phyloP scores from a whole-genome alignment of 1,284 basidiomycete genomes.

The Ceratobasidium sp. region DNA sequence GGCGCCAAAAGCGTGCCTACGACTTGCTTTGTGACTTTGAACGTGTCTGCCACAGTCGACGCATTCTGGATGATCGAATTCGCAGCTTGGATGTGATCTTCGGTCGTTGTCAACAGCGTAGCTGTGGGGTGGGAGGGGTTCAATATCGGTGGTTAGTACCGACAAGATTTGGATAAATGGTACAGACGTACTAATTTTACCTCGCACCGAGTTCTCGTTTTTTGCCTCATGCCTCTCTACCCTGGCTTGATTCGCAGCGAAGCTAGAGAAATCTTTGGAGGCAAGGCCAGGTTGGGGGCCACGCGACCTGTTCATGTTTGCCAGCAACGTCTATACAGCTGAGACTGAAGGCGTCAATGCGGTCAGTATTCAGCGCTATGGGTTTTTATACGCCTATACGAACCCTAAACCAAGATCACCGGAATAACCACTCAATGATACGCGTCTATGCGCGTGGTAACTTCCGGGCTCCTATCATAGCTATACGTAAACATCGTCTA shows the following conservation, averaged over 20 bases:
- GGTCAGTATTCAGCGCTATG: too few relatives aligned
- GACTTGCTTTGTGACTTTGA: slow-evolving; percentile 26
- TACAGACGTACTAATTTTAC: slow-evolving; percentile 4
- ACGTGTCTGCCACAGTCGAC: slow-evolving; percentile 4
- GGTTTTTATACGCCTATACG: too few relatives aligned
- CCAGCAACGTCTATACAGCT: too few relatives aligned
- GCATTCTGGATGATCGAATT: slow-evolving; percentile 34
- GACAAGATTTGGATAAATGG: too few relatives aligned
- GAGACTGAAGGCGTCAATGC: too few relatives aligned
- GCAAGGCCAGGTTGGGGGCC: slow-evolving; percentile 1
- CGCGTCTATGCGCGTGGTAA: too few relatives aligned
- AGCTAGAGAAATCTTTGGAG: slow-evolving; percentile 25
- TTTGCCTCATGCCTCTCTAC: slow-evolving; percentile 1
- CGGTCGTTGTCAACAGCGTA: slow-evolving; percentile 12
- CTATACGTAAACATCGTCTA: neutral
- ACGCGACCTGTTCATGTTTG: neutral
- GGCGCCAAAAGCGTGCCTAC: slow-evolving; percentile 6
- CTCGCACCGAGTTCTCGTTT: slow-evolving; percentile 7
- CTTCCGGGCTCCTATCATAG: neutral
- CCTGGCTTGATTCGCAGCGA: neutral
- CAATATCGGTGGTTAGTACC: too few relatives aligned
- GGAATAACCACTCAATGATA: too few relatives aligned
- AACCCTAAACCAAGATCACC: too few relatives aligned
- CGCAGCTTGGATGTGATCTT: slow-evolving; percentile 15
- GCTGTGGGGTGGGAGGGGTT: neutral